A percentile compares a stretch with the other conserved stretches of the same genome.
Evolutionary conservation across 257 asterid genomes (phyloP).

Genomic region (Asclepias syriaca): DNA sequence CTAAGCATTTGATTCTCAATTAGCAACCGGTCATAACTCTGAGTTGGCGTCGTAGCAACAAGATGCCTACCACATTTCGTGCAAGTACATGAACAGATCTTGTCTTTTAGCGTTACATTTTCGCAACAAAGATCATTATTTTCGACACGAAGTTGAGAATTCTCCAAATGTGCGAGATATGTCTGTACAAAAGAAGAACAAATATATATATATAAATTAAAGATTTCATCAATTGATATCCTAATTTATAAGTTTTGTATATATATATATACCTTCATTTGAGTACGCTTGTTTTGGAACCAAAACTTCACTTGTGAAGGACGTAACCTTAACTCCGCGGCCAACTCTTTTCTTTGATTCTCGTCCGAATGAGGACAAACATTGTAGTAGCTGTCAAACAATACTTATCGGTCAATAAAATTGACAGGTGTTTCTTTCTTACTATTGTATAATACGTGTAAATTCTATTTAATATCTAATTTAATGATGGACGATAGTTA

Average conservation of each 20-base stretch:
- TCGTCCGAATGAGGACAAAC: conserved; percentile 28
- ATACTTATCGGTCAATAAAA: background rate
- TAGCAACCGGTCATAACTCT: conserved; percentile 6
- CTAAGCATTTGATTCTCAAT: conserved; percentile 15
- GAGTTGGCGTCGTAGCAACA: background rate
- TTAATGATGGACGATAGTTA: too few species aligned
- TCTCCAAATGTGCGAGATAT: conserved; percentile 14
- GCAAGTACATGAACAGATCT: conserved; percentile 3
- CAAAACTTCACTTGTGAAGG: conserved; percentile 27
- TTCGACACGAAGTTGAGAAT: conserved; percentile 14
- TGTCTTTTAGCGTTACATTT: conserved; percentile 11
- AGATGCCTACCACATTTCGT: conserved; percentile 7
- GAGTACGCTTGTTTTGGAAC: too few species aligned
- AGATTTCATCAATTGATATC: too few species aligned
- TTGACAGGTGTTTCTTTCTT: too few species aligned
- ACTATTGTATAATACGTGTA: too few species aligned
- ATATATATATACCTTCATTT: conserved; percentile 28
- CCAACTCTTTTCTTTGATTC: conserved; percentile 23
- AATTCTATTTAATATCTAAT: too few species aligned
- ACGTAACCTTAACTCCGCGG: conserved; percentile 19
- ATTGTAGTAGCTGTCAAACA: conserved; percentile 19
- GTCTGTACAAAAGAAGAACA: background rate
- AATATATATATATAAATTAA: too few species aligned
- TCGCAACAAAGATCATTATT: conserved; percentile 20
- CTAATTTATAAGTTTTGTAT: too few species aligned